phyloP scores from a whole-genome alignment of 495 filamentous ascomycete genomes.

The Tuber brumale region DNA sequence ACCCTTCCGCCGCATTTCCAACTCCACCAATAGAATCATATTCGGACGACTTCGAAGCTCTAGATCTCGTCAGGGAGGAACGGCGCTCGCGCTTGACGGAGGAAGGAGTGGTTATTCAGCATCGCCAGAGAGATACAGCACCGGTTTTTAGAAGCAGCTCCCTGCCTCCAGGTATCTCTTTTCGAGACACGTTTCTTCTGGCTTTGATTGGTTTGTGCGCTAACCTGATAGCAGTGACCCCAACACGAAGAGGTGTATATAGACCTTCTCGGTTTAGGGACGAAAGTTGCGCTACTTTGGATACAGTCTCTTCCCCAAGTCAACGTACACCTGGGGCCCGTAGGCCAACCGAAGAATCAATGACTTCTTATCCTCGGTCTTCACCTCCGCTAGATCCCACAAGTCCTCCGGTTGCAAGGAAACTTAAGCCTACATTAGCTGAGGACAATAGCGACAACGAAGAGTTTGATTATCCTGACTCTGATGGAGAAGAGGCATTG shows the following conservation, averaged over 20 bases:
- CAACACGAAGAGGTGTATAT: slow-evolving; percentile 24
- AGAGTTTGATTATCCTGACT: slow-evolving; percentile 29
- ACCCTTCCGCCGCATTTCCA: slow-evolving; percentile 12
- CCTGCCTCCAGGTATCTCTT: slow-evolving; percentile 47
- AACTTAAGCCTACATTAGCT: slow-evolving; percentile 11
- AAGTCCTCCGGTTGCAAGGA: slow-evolving; percentile 5
- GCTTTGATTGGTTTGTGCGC: slow-evolving; percentile 7
- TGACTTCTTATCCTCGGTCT: slow-evolving; percentile 22
- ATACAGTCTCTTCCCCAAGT: slow-evolving; percentile 13
- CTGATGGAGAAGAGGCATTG: slow-evolving; percentile 25
- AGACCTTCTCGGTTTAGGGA: slow-evolving; percentile 10
- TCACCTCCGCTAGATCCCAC: slow-evolving; percentile 16
- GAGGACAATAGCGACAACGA: slow-evolving; percentile 18
- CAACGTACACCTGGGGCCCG: slow-evolving; percentile 30
- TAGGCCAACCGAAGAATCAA: slow-evolving; percentile 25
- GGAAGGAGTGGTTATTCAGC: slow-evolving; percentile 56
- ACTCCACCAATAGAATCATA: slow-evolving; percentile 26
- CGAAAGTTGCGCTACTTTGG: slow-evolving; percentile 13
- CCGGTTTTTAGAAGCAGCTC: slow-evolving; percentile 60
- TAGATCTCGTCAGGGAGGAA: slow-evolving; percentile 50
- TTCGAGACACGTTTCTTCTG: slow-evolving; percentile 4
- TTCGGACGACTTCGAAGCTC: slow-evolving; percentile 59
- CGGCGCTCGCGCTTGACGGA: slow-evolving; percentile 48
- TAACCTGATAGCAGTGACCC: slow-evolving; percentile 36
- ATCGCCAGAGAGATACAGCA: slow-evolving; percentile 53